Evolutionary conservation across 768 basidiomycete species (phyloP), one percentile per base, ranked within the genome.

Genomic region (Boletus sensibilis): DNA sequence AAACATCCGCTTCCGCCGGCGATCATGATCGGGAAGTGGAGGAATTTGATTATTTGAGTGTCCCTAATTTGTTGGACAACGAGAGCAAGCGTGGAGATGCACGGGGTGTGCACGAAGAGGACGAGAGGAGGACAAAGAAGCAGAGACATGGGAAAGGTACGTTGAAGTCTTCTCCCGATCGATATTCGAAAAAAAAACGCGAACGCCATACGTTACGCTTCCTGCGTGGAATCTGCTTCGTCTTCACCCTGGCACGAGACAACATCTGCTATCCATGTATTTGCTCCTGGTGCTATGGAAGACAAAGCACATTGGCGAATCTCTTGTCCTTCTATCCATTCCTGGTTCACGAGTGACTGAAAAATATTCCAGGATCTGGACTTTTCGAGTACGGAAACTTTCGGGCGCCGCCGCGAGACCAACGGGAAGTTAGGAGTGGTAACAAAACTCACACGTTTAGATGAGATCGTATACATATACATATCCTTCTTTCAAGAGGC

Each of bases 361-460:
- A 25, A 37, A 44, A 50, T 42, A 59, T 59, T 52, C 18, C 56
- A 81, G 81, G 75, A 56, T 47, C 65, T 11, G 79, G 76, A 41
- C 63, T 58, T 44, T 55, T 70, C 14, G 65, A 72, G 51, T 79
- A 81, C 56, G 82, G 83, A 21, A 76, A 84, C 64, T 87, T 89
- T 75, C 83, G 81, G 55, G 81, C 81, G 21, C 82, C 85, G 21
- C 88, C 86, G 0, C 82, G 79, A 65, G 85, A 85, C 33, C 75
- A 83, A 54, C 82, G 82, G 58, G 85, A 88, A 58, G 63, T 86
- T 50, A 87, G 80, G 70, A 79, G 81, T 56, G 88, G 88, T 44
- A 89, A 90, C 68, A 81, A 82, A 72, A 86, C 87, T 38, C 75
- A 78, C 73, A 87, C 86, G 20, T 89, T 88, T 76, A 85, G 78